A percentile compares a stretch with the other conserved stretches of the same genome.
Evolutionary conservation across 768 basidiomycete species (phyloP).

Genomic region (Pleurotus tuber-regium): DNA sequence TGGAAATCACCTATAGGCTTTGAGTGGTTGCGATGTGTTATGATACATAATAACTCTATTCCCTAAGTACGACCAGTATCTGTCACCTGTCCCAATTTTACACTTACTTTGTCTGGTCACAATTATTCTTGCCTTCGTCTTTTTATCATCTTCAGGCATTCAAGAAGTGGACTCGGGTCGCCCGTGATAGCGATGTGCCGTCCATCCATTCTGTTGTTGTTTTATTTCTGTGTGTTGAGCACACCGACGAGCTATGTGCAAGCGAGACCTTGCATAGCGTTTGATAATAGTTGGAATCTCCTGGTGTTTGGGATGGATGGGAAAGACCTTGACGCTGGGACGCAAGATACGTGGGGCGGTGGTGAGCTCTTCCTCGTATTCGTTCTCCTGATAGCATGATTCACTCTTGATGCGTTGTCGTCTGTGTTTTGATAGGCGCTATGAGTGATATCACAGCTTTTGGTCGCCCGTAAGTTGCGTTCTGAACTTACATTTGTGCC

Average conservation of each 20-base stretch:
- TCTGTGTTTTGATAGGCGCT: slow-evolving; percentile 35
- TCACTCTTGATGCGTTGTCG: slow-evolving; percentile 9
- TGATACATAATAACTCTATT: no score
- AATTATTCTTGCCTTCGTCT: no score
- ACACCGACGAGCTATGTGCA: slow-evolving; percentile 1
- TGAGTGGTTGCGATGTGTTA: no score
- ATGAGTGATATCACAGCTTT: slow-evolving; percentile 70
- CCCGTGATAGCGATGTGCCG: neutral
- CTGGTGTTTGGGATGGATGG: slow-evolving; percentile 82
- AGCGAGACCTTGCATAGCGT: slow-evolving; percentile 57
- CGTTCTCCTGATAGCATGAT: neutral
- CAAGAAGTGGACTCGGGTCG: slow-evolving; percentile 3
- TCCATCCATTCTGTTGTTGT: slow-evolving; percentile 6
- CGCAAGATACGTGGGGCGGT: slow-evolving; percentile 63
- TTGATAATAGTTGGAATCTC: slow-evolving; percentile 81
- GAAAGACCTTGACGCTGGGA: slow-evolving; percentile 81
- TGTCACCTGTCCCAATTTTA: no score
- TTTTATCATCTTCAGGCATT: no score
- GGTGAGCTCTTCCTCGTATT: slow-evolving; percentile 31
- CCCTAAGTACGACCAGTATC: no score
- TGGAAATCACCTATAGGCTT: no score
- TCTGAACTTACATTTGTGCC: slow-evolving; percentile 29
- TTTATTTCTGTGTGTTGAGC: slow-evolving; percentile 8
- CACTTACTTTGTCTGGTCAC: no score
- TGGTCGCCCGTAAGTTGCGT: slow-evolving; percentile 88